These are phyloP conservation scores for Mariannaea elegans DNA, from an alignment of 2,329 filamentous ascomycete genomes.

Conservation along the genomic window DNA sequence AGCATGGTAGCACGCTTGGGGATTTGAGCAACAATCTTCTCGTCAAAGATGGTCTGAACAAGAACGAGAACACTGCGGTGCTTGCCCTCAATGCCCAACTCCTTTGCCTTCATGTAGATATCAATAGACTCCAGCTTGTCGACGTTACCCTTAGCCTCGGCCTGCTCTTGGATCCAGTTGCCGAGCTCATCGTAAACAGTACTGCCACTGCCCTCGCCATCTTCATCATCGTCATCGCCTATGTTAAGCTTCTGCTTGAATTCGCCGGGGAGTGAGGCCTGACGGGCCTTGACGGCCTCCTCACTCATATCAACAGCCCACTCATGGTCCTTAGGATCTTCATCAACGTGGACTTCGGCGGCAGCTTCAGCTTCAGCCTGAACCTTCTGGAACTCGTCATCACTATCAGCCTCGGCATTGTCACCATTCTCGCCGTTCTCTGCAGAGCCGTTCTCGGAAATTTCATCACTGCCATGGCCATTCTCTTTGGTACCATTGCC, in stretches of 20 bases:
- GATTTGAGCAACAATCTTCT: conserved; percentile 89
- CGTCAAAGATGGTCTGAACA: conserved; percentile 91
- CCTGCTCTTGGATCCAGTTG: conserved; percentile 86
- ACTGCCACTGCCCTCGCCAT: conserved; percentile 77
- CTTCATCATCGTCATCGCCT: conserved; percentile 82
- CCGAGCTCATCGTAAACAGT: conserved; percentile 90
- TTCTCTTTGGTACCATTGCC: conserved; percentile 66
- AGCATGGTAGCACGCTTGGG: conserved; percentile 84
- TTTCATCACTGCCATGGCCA: conserved; percentile 66
- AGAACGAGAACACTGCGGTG: conserved; percentile 92
- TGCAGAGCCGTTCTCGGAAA: conserved; percentile 59
- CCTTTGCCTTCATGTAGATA: conserved; percentile 96
- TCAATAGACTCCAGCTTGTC: conserved; percentile 86
- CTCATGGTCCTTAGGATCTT: conserved; percentile 81
- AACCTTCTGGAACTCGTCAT: conserved; percentile 91
- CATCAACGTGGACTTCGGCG: conserved; percentile 57
- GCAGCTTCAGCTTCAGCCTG: conserved; percentile 61
- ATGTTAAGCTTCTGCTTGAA: conserved; percentile 92
- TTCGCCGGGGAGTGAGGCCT: conserved; percentile 90
- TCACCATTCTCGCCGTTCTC: conserved; percentile 60
- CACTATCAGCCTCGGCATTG: conserved; percentile 77
- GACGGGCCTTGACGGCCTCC: conserved; percentile 92
- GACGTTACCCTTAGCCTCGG: conserved; percentile 76
- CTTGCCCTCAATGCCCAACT: conserved; percentile 93
- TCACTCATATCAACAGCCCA: conserved; percentile 98